These are phyloP conservation scores for Ophiostoma sp. DNA, from an alignment of 2,329 filamentous ascomycete genomes.

Conservation along the genomic window DNA sequence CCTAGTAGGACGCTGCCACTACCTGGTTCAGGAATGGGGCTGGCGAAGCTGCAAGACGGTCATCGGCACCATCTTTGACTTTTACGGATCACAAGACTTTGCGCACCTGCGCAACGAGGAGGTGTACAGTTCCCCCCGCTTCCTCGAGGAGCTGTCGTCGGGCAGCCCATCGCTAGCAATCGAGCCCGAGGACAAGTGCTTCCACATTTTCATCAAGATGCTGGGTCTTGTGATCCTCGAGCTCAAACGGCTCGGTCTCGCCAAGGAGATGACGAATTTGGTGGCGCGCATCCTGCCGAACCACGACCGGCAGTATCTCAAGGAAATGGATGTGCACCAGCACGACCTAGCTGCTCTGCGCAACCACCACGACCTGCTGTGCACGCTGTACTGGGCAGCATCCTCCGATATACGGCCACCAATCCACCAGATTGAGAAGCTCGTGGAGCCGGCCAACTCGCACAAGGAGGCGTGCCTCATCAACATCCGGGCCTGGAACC, in stretches of 20 bases:
- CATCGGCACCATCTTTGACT: constrained; percentile 60
- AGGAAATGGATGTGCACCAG: constrained; percentile 55
- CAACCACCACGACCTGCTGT: constrained; percentile 64
- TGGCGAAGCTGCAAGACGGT: constrained; percentile 56
- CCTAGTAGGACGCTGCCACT: constrained; percentile 55
- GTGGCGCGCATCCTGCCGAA: constrained; percentile 59
- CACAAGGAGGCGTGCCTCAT: constrained; percentile 63
- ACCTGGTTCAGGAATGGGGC: constrained; percentile 59
- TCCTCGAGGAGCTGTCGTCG: constrained; percentile 50
- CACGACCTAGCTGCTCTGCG: constrained; percentile 58
- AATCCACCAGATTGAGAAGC: constrained; percentile 50
- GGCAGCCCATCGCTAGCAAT: constrained; percentile 44
- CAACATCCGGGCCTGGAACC: constrained; percentile 57
- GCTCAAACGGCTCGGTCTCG: constrained; percentile 42
- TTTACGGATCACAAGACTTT: constrained; percentile 58
- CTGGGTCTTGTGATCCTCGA: constrained; percentile 52
- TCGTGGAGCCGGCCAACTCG: constrained; percentile 54
- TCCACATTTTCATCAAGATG: constrained; percentile 63
- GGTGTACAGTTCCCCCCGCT: constrained; percentile 54
- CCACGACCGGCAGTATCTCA: constrained; percentile 58
- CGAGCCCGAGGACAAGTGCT: constrained; percentile 54
- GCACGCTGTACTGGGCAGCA: constrained; percentile 60
- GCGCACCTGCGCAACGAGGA: constrained; percentile 61
- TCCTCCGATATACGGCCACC: constrained; percentile 50
- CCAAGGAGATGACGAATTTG: constrained; percentile 57